Evolutionary conservation across 78 protist genomes (phyloP).

Genomic region (Dictyostelium capitatum): DNA sequence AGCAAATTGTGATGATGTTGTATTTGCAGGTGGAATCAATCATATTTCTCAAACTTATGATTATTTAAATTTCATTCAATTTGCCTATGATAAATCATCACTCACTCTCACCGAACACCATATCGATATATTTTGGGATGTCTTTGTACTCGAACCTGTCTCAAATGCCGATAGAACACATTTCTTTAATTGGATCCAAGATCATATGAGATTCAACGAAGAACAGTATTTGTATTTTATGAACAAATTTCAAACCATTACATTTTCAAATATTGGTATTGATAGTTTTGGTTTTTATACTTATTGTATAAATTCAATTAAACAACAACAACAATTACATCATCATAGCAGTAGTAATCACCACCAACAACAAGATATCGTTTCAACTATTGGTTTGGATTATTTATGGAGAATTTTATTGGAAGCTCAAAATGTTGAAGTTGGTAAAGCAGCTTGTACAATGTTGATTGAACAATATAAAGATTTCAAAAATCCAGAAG

Average conservation of each 20-base stretch:
- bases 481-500: constrained; percentile 16
- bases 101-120: background rate
- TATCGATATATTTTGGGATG: constrained; percentile 52
- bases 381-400: constrained; percentile 54
- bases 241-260: constrained; percentile 5
- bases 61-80: constrained; percentile 23
- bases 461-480: constrained; percentile 43
- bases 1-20: background rate
- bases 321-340: background rate
- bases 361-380: background rate
- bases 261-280: constrained; percentile 41
- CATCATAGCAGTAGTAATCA: background rate
- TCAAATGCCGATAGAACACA: constrained; percentile 7
- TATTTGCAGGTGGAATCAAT: background rate
- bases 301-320: constrained; percentile 39
- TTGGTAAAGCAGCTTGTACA: constrained; percentile 45
- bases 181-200: constrained; percentile 43
- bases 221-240: constrained; percentile 5
- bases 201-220: background rate
- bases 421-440: constrained; percentile 72
- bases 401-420: constrained; percentile 80
- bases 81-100: constrained; percentile 5
- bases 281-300: constrained; percentile 29
- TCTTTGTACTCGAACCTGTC: constrained; percentile 39
- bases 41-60: constrained; percentile 30